A percentile compares a stretch with the other conserved stretches of the same genome.
These are phyloP conservation scores for Talaromyces sp. DNA, from an alignment of 2,329 filamentous ascomycete genomes.

Conservation along the genomic window DNA sequence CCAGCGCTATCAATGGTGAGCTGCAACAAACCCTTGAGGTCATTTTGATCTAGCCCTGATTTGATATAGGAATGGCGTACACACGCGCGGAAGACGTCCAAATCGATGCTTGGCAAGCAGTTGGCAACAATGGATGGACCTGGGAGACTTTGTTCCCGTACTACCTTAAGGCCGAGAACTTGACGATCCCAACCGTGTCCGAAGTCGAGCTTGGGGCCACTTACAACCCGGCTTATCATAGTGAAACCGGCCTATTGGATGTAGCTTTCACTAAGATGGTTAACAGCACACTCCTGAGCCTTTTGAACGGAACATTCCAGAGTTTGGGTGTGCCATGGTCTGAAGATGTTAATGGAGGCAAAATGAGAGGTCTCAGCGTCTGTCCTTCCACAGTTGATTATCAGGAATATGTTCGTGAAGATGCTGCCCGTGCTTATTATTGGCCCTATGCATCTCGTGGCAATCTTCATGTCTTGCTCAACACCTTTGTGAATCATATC, in stretches of 20 bases:
- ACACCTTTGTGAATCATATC: constrained; percentile 15
- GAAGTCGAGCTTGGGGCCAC: constrained; percentile 19
- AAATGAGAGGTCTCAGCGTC: constrained; percentile 40
- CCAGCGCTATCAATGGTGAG: constrained; percentile 39
- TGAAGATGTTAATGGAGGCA: constrained; percentile 39
- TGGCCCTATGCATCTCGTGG: constrained; percentile 35
- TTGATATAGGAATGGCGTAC: constrained; percentile 32
- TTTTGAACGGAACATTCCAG: constrained; percentile 34
- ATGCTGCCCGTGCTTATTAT: constrained; percentile 47
- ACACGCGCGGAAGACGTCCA: constrained; percentile 31
- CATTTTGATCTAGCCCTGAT: neutral
- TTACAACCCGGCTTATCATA: constrained; percentile 22
- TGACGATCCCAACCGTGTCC: constrained; percentile 18
- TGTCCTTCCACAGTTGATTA: constrained; percentile 41
- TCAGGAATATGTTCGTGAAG: constrained; percentile 35
- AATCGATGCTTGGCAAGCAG: constrained; percentile 31
- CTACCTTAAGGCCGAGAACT: constrained; percentile 24
- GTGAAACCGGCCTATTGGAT: constrained; percentile 24
- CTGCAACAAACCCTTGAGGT: neutral
- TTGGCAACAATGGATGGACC: constrained; percentile 27
- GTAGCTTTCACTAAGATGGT: constrained; percentile 21
- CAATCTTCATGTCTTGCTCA: constrained; percentile 42
- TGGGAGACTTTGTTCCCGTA: constrained; percentile 28
- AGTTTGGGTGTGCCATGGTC: constrained; percentile 35
- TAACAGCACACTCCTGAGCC: constrained; percentile 20